Evolutionary conservation across 1,139 yeast species (phyloP).

Genomic region (Yamadazyma membranifaciens): DNA sequence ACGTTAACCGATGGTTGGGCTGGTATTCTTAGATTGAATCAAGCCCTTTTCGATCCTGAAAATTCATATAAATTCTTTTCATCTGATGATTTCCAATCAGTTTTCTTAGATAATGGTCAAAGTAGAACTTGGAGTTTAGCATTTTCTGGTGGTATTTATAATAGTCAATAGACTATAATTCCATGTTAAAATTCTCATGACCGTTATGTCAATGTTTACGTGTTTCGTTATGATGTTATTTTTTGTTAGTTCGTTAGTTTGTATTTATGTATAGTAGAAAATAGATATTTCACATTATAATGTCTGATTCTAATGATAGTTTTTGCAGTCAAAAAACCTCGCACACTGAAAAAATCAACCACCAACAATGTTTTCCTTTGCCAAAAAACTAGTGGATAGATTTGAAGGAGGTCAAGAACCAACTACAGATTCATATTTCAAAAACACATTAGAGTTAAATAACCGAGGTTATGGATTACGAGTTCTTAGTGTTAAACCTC

Average conservation of each 20-base stretch:
- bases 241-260: neutral
- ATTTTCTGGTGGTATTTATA: slow-evolving; percentile 55
- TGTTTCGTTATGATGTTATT: neutral
- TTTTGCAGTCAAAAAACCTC: slow-evolving; percentile 1
- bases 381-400: slow-evolving; percentile 76
- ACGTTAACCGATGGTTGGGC: slow-evolving; percentile 78
- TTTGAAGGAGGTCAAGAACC: slow-evolving; percentile 52
- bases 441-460: slow-evolving; percentile 37
- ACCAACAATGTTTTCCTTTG: slow-evolving; percentile 74
- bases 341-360: neutral
- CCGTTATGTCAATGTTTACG: neutral
- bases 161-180: slow-evolving; percentile 5
- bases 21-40: slow-evolving; percentile 76
- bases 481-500: slow-evolving; percentile 40
- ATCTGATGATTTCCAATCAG: slow-evolving; percentile 19
- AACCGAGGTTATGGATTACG: slow-evolving; percentile 46
- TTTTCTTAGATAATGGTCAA: slow-evolving; percentile 82
- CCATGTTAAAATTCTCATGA: neutral
- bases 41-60: slow-evolving; percentile 71
- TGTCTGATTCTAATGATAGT: neutral
- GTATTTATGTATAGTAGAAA: neutral
- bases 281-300: neutral
- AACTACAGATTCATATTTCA: slow-evolving; percentile 53
- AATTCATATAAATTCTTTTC: slow-evolving; percentile 70
- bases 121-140: slow-evolving; percentile 89